phyloP scores from a whole-genome alignment of 768 basidiomycete genomes.

The Ramaria sp. region DNA sequence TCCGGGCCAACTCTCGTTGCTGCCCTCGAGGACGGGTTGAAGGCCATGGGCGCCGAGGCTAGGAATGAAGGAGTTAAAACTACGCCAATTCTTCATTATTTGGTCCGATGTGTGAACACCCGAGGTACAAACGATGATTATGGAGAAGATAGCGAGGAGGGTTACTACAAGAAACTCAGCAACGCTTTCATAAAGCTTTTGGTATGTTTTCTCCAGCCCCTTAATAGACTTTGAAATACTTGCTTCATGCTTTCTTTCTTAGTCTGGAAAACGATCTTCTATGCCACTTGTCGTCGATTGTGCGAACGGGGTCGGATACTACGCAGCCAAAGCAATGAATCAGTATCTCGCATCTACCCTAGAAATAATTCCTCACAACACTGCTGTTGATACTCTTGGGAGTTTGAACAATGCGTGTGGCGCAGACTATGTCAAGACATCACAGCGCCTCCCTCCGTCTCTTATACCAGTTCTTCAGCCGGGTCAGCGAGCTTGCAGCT shows the following conservation, averaged over 20 bases:
- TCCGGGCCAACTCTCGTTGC: constrained; percentile 68
- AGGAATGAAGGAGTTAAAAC: constrained; percentile 80
- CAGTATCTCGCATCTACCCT: constrained; percentile 51
- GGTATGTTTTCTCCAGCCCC: constrained; percentile 40
- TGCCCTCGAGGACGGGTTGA: constrained; percentile 76
- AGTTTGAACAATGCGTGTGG: constrained; percentile 83
- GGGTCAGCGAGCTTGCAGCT: constrained; percentile 79
- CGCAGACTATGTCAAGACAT: constrained; percentile 95
- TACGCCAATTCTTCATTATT: constrained; percentile 92
- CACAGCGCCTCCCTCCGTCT: constrained; percentile 76
- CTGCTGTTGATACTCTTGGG: constrained; percentile 49
- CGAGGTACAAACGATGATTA: constrained; percentile 68
- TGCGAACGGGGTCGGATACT: constrained; percentile 94
- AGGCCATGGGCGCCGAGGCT: constrained; percentile 54
- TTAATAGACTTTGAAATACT: background rate
- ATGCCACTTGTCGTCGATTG: constrained; percentile 80
- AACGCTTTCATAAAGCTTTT: constrained; percentile 78
- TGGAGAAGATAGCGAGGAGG: constrained; percentile 71
- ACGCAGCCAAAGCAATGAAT: constrained; percentile 51
- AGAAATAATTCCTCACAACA: constrained; percentile 59
- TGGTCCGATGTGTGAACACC: constrained; percentile 84
- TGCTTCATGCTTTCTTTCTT: constrained; percentile 6
- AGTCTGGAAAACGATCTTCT: constrained; percentile 50
- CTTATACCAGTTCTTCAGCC: constrained; percentile 50
- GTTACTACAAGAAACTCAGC: constrained; percentile 76